Percentiles rank a stretch among this genome's conserved stretches.
Conservation (phyloP, 2,329 filamentous ascomycete species). For the Calonectria fujianensis region DNA sequence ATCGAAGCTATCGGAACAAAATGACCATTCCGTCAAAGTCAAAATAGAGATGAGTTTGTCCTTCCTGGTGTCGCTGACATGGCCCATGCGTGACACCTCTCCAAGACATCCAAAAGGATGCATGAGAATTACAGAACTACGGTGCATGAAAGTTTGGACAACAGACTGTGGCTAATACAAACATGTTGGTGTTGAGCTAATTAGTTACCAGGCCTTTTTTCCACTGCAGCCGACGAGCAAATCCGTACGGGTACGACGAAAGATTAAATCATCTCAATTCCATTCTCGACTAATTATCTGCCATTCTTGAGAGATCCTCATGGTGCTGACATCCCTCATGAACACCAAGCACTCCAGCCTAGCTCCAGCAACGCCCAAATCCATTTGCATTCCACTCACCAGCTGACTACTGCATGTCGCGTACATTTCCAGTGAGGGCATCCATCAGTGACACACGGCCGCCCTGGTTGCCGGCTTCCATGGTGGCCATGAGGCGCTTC, state of each 20-base stretch:
- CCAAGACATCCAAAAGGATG: neutral
- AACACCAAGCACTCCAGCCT: neutral
- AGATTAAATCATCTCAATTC: neutral
- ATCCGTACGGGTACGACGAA: neutral
- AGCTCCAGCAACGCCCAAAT: neutral
- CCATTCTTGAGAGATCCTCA: neutral
- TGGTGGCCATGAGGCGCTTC: slow-evolving; percentile 49
- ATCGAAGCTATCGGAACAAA: no score
- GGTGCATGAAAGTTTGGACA: neutral
- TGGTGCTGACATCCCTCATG: neutral
- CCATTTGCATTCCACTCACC: neutral
- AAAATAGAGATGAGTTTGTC: no score
- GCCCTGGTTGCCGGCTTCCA: slow-evolving; percentile 44
- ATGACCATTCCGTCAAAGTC: no score
- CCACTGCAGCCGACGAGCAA: neutral
- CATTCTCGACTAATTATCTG: neutral
- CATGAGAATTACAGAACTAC: neutral
- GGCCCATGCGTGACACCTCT: no score
- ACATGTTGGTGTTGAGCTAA: neutral
- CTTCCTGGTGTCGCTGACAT: no score
- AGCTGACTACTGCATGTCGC: neutral
- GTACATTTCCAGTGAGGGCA: neutral
- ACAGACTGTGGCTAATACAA: neutral
- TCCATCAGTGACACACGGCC: slow-evolving; percentile 30
- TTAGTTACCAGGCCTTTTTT: neutral